These are phyloP conservation scores for Cladophialophora immunda DNA, from an alignment of 2,329 filamentous ascomycete species.

Conservation along the genomic window DNA sequence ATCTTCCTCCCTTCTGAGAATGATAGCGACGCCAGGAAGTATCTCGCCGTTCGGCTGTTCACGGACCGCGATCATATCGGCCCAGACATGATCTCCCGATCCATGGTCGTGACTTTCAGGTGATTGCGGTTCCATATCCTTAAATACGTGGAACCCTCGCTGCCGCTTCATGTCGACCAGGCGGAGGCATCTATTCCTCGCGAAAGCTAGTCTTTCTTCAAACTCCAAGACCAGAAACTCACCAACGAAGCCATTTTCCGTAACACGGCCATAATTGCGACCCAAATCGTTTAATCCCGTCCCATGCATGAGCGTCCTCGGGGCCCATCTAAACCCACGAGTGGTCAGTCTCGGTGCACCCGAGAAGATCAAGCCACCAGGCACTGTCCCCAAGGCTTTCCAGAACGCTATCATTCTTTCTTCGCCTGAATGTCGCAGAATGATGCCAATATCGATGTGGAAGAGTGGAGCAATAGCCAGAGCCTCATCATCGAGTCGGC, in stretches of 20 bases:
- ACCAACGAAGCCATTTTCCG: neutral
- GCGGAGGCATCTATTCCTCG: neutral
- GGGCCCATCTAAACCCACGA: constrained; percentile 1
- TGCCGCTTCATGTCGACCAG: neutral
- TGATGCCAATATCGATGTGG: neutral
- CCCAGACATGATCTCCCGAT: neutral
- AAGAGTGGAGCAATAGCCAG: constrained; percentile 8
- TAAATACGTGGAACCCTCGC: neutral
- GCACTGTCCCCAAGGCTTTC: neutral
- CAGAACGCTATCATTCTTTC: neutral
- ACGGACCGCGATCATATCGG: neutral
- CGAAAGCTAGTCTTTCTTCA: neutral
- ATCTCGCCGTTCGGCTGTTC: neutral
- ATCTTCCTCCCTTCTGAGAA: neutral
- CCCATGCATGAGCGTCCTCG: constrained; percentile 3
- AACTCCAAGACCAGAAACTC: neutral
- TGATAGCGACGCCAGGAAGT: neutral
- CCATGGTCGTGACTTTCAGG: neutral
- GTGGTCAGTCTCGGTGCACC: neutral
- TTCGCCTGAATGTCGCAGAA: neutral
- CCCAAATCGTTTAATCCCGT: neutral
- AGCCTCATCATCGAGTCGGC: constrained; percentile 5
- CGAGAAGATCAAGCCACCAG: neutral
- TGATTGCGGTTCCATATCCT: neutral
- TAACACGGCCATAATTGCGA: neutral